Conservation (phyloP, 495 filamentous ascomycete genomes). For the Penicillium herquei region DNA sequence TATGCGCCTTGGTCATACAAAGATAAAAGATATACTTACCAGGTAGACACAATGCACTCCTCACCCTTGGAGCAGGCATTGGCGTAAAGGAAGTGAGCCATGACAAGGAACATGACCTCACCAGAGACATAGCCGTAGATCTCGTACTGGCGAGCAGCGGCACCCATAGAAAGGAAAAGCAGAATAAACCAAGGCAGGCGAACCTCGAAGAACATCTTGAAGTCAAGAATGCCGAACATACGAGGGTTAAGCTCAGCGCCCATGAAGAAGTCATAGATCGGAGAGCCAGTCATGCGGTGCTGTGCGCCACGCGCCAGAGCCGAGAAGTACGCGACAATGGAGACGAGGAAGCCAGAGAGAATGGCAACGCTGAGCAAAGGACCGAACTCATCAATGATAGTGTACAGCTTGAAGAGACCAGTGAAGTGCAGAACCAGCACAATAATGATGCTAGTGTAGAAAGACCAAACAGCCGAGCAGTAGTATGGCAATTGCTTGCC, state of each 20-base stretch:
- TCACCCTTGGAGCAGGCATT: constrained; percentile 97
- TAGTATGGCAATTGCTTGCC: constrained; percentile 88
- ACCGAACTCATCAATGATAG: constrained; percentile 93
- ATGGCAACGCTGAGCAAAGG: constrained; percentile 88
- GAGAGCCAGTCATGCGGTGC: constrained; percentile 90
- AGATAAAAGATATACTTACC: constrained; percentile 45
- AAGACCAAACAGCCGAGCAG: constrained; percentile 83
- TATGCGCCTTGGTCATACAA: not conserved
- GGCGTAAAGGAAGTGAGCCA: constrained; percentile 95
- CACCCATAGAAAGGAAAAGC: constrained; percentile 71
- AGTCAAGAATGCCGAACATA: constrained; percentile 89
- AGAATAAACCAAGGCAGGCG: constrained; percentile 96
- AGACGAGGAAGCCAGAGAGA: constrained; percentile 77
- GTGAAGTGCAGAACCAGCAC: constrained; percentile 70
- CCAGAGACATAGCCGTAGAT: constrained; percentile 86
- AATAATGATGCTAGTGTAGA: constrained; percentile 78
- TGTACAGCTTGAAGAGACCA: constrained; percentile 86
- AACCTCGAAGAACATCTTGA: constrained; percentile 99
- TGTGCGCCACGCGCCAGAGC: constrained; percentile 74
- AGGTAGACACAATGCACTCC: constrained; percentile 90
- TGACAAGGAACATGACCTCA: constrained; percentile 81
- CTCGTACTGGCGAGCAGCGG: constrained; percentile 86
- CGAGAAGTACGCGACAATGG: constrained; percentile 80
- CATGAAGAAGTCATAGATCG: constrained; percentile 98
- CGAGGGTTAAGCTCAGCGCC: constrained; percentile 95